Conservation (phyloP, 306 rosid species). For the Prunus salicina region DNA sequence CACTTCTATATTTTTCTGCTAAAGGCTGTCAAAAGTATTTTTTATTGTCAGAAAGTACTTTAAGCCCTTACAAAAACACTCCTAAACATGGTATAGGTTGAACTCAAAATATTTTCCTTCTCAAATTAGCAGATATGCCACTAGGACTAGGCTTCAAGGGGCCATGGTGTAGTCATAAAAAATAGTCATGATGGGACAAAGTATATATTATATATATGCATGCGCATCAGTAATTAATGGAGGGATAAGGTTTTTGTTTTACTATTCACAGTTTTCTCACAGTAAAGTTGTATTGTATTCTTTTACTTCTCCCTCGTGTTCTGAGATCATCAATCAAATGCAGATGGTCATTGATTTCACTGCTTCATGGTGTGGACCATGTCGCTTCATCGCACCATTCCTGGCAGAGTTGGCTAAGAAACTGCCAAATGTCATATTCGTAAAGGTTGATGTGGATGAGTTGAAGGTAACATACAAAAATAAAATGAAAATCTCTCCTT, state of each 20-base stretch:
- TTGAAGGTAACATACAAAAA: conserved; percentile 48
- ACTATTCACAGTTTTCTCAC: not conserved
- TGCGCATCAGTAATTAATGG: not conserved
- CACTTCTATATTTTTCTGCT: accelerated
- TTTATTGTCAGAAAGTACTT: too few relatives aligned
- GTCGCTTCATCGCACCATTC: conserved; percentile 80
- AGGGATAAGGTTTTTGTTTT: not conserved
- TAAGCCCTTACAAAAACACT: too few relatives aligned
- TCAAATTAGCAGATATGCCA: too few relatives aligned
- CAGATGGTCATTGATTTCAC: conserved; percentile 85
- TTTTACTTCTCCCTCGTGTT: not conserved
- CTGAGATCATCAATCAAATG: conserved; percentile 3
- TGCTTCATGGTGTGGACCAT: conserved; percentile 98
- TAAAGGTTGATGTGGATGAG: conserved; percentile 90
- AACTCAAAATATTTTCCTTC: too few relatives aligned
- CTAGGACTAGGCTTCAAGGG: too few relatives aligned
- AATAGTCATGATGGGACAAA: too few relatives aligned
- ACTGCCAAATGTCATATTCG: conserved; percentile 49
- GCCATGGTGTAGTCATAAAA: too few relatives aligned
- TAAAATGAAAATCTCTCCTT: not conserved
- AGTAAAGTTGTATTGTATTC: too few relatives aligned
- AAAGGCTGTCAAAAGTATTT: too few relatives aligned
- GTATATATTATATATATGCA: too few relatives aligned
- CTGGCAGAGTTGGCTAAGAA: conserved; percentile 73
- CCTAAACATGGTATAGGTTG: too few relatives aligned